Evolutionary conservation across 202 grass and related monocot genomes (phyloP), one percentile per base, ranked within the genome.

Genomic region (Schoenoplectus triqueter): DNA sequence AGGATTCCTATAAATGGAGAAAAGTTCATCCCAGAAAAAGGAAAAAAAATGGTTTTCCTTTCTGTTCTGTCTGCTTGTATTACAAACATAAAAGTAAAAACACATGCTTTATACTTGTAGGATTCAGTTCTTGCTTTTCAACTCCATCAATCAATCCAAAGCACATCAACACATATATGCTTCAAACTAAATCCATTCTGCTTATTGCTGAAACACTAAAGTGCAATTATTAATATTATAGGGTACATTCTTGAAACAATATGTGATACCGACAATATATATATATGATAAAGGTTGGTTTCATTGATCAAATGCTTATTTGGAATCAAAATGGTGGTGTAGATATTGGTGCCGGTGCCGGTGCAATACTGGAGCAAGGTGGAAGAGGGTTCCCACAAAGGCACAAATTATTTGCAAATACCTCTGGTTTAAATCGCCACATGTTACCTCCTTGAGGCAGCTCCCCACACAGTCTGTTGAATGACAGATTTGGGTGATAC

Each of bases 391-490:
- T 20, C 7, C 69, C 45, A 2, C 2, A 50, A 20, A 73, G 45
- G 46, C 69, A 73, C 9, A 3, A 2, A 8, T 73, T 73, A 18
- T 52, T 22, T 0, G 47, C n/a, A 5, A 72, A 72, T 20, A 4
- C 15, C 7, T 1, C 69, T 49, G 69, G 44, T 19, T 48, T 72
- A 47, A 52, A 73, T 73, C 47, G 70, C 3, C 70, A 22, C 69
- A 73, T 73, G 69, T 73, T 73, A 19, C 45, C n/a, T 4, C 69
- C 69, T 8, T 20, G 45, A 19, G 69, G 69, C 4, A 73, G 10
- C 17, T 73, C 70, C 1, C 70, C 47, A 50, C 70, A 73, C 3
- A 51, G 70, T 51, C 10, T 73, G 70, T 73, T 73, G 45, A 73
- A 73, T 5, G 70, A 73, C 18, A 73, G 8, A 21, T 73, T 21